Base-by-base conservation (phyloP, 23 red algal species). In the Pyropia haitanensis region DNA sequence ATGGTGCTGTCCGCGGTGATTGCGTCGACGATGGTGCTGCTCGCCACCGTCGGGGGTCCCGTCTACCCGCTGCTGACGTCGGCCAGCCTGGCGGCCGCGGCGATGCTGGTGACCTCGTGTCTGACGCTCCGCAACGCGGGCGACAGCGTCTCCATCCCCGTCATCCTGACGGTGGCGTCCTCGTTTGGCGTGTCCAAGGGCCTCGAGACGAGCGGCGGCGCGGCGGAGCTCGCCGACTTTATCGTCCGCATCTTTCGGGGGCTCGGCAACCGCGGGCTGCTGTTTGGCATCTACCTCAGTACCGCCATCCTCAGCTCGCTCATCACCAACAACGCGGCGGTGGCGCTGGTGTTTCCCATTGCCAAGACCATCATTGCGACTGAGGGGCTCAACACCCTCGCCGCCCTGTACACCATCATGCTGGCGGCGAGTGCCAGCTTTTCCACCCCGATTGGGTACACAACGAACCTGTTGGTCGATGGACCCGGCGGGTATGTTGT, bases 321-420 rank as follows among this genome's bases (percentile, higher is more conserved):
- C 20, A 64, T 87, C 20, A 87, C 81, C 22, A 87, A 78, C 71
- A 80, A 80, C 16, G 81, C 71, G 28, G 81, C 81, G 31, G 81
- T 77, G 23, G n/a, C 81, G 17, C 63, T 87, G n/a, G 31, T 77
- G 26, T 87, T 77, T 22, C 22, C 81, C 22, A 75, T 87, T 27
- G 52, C 81, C 18, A 70, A 27, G 4, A 30, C 60, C 19, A 87
- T 87, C 32, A 68, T 87, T 27, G 52, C 54, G 7, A 21, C 2
- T 4, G 18, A 80, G 26, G 49, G 70, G 10, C 61, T 80, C 29
- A 80, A 80, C 63, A 21, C 53, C 13, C 44, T 26, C 58, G 81
- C 71, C 21, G 81, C 62, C 25, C 31, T 76, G 1, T 87, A 67
- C 21, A 53, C 53, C 5, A 66, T 87, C 20, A 67, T 80, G 56